Evolutionary conservation across 1,284 basidiomycete species (phyloP).

Genomic region (Cerioporus squamosus): DNA sequence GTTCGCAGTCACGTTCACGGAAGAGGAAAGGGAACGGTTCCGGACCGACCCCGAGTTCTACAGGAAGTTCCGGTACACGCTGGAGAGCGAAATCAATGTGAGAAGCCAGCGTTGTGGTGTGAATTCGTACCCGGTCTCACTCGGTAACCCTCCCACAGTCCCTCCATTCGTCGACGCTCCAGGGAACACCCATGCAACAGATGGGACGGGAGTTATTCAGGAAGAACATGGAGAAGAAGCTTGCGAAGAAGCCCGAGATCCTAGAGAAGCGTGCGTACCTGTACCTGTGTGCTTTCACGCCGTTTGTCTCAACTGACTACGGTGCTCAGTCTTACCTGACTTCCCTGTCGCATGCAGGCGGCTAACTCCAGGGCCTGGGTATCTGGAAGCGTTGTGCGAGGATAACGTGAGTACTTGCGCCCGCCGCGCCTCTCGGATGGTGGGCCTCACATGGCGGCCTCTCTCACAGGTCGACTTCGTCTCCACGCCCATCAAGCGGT

Average conservation of each 20-base stretch:
- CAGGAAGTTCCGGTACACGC: slow-evolving; percentile 49
- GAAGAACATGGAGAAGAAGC: slow-evolving; percentile 52
- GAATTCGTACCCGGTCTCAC: background rate
- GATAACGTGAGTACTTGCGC: slow-evolving; percentile 49
- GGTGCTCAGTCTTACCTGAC: slow-evolving; percentile 53
- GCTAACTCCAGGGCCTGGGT: slow-evolving; percentile 68
- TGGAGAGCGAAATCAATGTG: slow-evolving; percentile 61
- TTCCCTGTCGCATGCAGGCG: slow-evolving; percentile 63
- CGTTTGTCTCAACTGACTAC: background rate
- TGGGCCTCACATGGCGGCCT: background rate
- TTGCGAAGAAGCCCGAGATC: slow-evolving; percentile 63
- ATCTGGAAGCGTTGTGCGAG: slow-evolving; percentile 63
- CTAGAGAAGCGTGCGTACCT: slow-evolving; percentile 52
- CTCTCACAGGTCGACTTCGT: slow-evolving; percentile 54
- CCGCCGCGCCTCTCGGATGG: background rate
- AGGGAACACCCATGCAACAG: slow-evolving; percentile 47
- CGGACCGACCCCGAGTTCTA: slow-evolving; percentile 50
- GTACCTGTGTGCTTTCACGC: background rate
- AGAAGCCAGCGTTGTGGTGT: slow-evolving; percentile 12
- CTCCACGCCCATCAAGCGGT: slow-evolving; percentile 49
- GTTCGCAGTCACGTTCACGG: slow-evolving; percentile 50
- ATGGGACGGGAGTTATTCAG: slow-evolving; percentile 45
- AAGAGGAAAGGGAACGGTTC: slow-evolving; percentile 55
- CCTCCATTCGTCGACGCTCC: slow-evolving; percentile 48
- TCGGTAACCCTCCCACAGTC: slow-evolving; percentile 37